These are phyloP conservation scores for Amylocarpus encephaloides DNA, from an alignment of 2,329 filamentous ascomycete species.

Conservation along the genomic window DNA sequence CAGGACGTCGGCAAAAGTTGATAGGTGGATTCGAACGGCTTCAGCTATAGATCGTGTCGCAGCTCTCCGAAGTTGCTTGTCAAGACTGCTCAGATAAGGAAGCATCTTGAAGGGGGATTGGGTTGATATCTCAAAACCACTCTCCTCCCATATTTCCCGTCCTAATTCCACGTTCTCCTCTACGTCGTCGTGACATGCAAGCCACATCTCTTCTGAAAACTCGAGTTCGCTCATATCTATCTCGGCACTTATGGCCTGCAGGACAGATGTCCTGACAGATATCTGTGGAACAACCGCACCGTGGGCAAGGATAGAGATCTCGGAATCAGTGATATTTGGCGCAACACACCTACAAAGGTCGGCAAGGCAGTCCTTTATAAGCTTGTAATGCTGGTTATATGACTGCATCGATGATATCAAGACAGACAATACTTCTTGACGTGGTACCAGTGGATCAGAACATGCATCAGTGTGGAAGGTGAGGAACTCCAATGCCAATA, in stretches of 20 bases:
- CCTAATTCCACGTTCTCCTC: constrained; percentile 81
- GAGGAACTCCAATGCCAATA: constrained; percentile 82
- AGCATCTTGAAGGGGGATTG: constrained; percentile 63
- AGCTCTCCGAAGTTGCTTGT: constrained; percentile 75
- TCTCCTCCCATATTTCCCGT: constrained; percentile 91
- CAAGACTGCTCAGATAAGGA: constrained; percentile 72
- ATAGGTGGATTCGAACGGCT: constrained; percentile 54
- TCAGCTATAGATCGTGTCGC: constrained; percentile 77
- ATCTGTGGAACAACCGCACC: constrained; percentile 74
- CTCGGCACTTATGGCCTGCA: constrained; percentile 87
- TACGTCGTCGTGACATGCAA: constrained; percentile 85
- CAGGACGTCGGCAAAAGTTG: constrained; percentile 57
- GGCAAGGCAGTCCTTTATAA: constrained; percentile 85
- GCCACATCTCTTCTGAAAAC: constrained; percentile 87
- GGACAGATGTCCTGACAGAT: constrained; percentile 72
- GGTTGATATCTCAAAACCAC: constrained; percentile 64
- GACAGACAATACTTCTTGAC: constrained; percentile 63
- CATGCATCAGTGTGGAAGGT: constrained; percentile 82
- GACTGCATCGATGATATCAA: constrained; percentile 79
- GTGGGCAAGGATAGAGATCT: constrained; percentile 69
- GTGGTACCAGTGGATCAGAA: constrained; percentile 67
- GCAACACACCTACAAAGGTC: constrained; percentile 82
- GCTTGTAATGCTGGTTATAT: constrained; percentile 90
- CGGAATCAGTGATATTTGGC: constrained; percentile 66
- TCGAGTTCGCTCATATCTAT: constrained; percentile 83